Base-by-base conservation (phyloP, 106 monocot species). In the Acorus calamus region DNA sequence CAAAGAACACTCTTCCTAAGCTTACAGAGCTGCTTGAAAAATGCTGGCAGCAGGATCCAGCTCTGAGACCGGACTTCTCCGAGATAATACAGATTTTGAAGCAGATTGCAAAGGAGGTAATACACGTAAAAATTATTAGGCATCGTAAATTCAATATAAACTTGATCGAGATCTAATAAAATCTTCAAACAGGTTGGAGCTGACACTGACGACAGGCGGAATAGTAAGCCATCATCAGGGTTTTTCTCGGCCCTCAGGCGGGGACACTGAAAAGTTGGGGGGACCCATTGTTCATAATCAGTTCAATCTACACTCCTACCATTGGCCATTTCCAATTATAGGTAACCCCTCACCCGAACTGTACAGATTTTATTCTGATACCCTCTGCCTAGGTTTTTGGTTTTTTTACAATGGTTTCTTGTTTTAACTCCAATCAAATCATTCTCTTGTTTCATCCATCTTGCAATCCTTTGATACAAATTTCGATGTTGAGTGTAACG, bases 1-100 rank as follows among this genome's bases (percentile, higher is more conserved):
- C 73, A 47, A 57, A 73, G 58, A 52, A 65, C 46, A 65, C 64
- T 12, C 73, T 65, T 12, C 65, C 65, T 49, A 73, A 47, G 65
- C 64, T 73, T 49, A 50, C 45, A 11, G 58, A 49, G 14, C 11
- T 73, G 50, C 49, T 73, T 9, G 56, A 73, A n/a, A 55, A 44
- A 51, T 73, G 73, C 73, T 73, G 73, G 73, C 73, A 73, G 41
- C 73, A 57, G 49, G 73, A 73, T 48, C 73, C 73, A 47, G 4
- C 14, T 42, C 7, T 63, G 42, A 64, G 73, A 41, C 73, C 73
- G 6, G 73, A 73, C 9, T 73, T 73, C 58, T 57, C 65, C 58
- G 73, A 73, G 58, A 73, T 73, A 11, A 4, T 73, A 6, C 64
- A 73, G 2, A 65, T 11, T 10, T 51, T 73, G 44, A 49, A 65